Evolutionary conservation across 2,329 filamentous ascomycete genomes (phyloP), one percentile per base, ranked within the genome.

Genomic region (Xylaria sp.): DNA sequence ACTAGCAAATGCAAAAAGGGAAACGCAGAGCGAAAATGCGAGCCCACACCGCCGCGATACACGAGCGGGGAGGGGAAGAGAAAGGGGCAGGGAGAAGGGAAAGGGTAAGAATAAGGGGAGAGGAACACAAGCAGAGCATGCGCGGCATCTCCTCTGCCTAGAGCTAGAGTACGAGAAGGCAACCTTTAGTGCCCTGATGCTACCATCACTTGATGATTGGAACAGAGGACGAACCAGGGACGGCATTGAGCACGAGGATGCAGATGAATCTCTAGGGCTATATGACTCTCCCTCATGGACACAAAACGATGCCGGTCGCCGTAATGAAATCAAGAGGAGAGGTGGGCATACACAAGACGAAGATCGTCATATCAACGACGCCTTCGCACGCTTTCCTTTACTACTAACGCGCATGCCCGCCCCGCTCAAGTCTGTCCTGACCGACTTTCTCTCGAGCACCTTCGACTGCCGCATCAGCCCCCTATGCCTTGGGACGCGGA

Each of bases 381-480:
- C 72, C 0, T 89, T 89, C 63, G 41, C 86, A 3, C 76, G 81
- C 37, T 80, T 89, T 0, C 87, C 87, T 0, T 78, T 89, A 0
- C 79, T 89, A 2, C 78, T 90, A 0, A 76, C 88, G 37, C 83
- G 87, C 28, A 88, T 89, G 85, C 87, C 88, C 0, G 78, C 83
- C 3, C 78, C 86, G 1, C 78, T 89, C 0, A 87, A 87, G 72
- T 67, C 79, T 1, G 78, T 86, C 23, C 72, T 89, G 0, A 69
- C 81, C n/a, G 82, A 84, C 25, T 90, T 89, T 76, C 78, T 90
- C 12, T 80, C 83, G 3, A 82, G 78, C 51, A 84, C 83, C 0
- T 89, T 89, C 70, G 88, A 90, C 78, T 88, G 86, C 69, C 86
- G 86, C 34, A 82, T 89, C 54, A 84, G 81, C 63, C 79, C 84